Percentiles rank a stretch among this genome's conserved stretches.
Conservation (phyloP, 2,329 filamentous ascomycete species). For the Pseudogymnoascus sp. region DNA sequence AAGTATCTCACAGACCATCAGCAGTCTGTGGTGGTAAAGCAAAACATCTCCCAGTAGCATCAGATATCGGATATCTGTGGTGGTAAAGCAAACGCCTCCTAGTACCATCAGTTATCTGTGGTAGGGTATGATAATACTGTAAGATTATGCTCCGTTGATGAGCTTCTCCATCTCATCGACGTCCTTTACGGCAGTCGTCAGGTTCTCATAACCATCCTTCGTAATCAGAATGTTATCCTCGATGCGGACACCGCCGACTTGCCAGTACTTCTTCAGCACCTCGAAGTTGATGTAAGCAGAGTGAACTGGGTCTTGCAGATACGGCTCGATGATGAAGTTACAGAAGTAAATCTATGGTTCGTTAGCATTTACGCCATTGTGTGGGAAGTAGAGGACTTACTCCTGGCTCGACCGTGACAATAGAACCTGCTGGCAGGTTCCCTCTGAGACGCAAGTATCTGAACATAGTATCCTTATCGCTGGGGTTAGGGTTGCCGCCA, state of each 20-base stretch:
- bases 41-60: neutral
- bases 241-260: conserved; percentile 64
- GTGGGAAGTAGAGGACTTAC: conserved; percentile 37
- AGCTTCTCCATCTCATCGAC: conserved; percentile 47
- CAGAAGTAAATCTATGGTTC: conserved; percentile 72
- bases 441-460: conserved; percentile 75
- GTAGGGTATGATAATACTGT: neutral
- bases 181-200: conserved; percentile 65
- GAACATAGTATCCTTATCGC: conserved; percentile 77
- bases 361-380: conserved; percentile 1
- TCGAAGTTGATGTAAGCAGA: conserved; percentile 66
- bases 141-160: conserved; percentile 17
- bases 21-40: neutral
- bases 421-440: conserved; percentile 63
- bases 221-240: conserved; percentile 70
- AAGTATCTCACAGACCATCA: neutral
- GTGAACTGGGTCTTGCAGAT: conserved; percentile 62
- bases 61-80: neutral
- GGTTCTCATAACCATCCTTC: conserved; percentile 57
- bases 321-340: conserved; percentile 76
- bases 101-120: neutral
- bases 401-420: conserved; percentile 93
- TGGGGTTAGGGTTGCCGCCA: conserved; percentile 67
- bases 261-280: conserved; percentile 72
- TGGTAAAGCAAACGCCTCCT: neutral